Conservation (phyloP, 345 rosid species). For the Geranium brycei region DNA sequence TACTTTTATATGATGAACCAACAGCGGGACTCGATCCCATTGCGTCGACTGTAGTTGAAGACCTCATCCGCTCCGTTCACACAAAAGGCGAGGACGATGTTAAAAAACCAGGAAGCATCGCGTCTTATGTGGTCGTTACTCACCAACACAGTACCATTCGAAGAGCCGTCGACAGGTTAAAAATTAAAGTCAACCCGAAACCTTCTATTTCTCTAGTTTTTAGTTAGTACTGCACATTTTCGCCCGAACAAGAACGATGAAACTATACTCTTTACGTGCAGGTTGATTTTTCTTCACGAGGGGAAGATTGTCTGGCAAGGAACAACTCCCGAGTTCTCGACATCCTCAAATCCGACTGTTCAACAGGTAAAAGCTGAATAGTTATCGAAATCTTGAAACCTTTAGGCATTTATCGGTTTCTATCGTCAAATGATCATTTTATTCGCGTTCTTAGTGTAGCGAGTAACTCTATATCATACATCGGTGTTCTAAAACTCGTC, state of each 20-base stretch:
- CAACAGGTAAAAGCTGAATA: slow-evolving; percentile 40
- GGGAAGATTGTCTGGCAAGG: slow-evolving; percentile 93
- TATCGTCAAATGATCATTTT: no score
- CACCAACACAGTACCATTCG: slow-evolving; percentile 94
- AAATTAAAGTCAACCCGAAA: no score
- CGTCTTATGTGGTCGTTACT: slow-evolving; percentile 82
- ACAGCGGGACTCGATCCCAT: slow-evolving; percentile 98
- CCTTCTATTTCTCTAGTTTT: no score
- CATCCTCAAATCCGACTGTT: slow-evolving; percentile 77
- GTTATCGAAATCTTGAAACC: not conserved
- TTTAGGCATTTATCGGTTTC: no score
- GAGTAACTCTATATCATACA: no score
- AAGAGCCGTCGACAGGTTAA: slow-evolving; percentile 79
- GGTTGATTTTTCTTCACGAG: slow-evolving; percentile 75
- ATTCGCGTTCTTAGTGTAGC: no score
- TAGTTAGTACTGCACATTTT: no score
- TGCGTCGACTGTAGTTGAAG: slow-evolving; percentile 96
- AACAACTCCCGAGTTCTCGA: slow-evolving; percentile 76
- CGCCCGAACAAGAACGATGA: no score
- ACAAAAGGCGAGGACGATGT: slow-evolving; percentile 37
- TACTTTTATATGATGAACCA: slow-evolving; percentile 84
- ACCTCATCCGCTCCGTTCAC: slow-evolving; percentile 88
- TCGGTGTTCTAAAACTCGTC: no score
- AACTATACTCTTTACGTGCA: no score
- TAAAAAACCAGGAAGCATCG: slow-evolving; percentile 64